A percentile compares a stretch with the other conserved stretches of the same genome.
Evolutionary conservation across 1,284 basidiomycete genomes (phyloP).

Genomic region (Sanghuangporus sanghuang): DNA sequence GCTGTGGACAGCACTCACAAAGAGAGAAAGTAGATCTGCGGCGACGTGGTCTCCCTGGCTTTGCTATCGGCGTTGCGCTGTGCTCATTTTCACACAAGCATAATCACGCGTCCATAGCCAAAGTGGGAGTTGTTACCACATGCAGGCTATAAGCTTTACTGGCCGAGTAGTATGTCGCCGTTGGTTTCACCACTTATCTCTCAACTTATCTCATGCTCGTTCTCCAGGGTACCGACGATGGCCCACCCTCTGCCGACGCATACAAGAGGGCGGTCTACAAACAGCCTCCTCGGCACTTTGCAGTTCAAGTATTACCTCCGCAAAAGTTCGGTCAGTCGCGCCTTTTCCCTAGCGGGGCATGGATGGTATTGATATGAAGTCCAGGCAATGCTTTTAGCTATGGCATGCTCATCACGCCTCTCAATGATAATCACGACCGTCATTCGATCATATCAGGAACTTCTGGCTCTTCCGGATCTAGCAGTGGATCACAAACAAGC

Average conservation of each 20-base stretch:
- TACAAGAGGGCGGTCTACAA: conserved; percentile 58
- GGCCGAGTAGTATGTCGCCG: not conserved
- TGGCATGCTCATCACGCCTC: conserved; percentile 55
- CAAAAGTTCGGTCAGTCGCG: conserved; percentile 50
- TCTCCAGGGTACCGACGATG: not conserved
- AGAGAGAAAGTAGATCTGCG: not conserved
- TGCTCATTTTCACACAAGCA: not conserved
- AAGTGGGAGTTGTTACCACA: not conserved
- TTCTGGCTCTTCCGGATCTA: conserved; percentile 28
- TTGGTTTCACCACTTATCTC: not conserved
- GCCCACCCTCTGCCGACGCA: conserved; percentile 27
- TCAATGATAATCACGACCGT: conserved; percentile 28
- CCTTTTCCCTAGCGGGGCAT: not conserved
- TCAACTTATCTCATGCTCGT: not conserved
- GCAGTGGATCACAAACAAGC: conserved; percentile 10
- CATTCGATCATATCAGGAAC: conserved; percentile 29
- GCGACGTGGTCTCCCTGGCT: not conserved
- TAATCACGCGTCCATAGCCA: conserved; percentile 1
- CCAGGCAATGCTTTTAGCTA: conserved; percentile 51
- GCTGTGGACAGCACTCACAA: not conserved
- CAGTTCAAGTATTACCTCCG: conserved; percentile 50
- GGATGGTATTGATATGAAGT: not conserved
- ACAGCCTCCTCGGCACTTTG: conserved; percentile 53
- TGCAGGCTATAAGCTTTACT: not conserved
- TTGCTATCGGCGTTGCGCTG: not conserved